Evolutionary conservation across 306 rosid species (phyloP).

Genomic region (Acacia confusa): DNA sequence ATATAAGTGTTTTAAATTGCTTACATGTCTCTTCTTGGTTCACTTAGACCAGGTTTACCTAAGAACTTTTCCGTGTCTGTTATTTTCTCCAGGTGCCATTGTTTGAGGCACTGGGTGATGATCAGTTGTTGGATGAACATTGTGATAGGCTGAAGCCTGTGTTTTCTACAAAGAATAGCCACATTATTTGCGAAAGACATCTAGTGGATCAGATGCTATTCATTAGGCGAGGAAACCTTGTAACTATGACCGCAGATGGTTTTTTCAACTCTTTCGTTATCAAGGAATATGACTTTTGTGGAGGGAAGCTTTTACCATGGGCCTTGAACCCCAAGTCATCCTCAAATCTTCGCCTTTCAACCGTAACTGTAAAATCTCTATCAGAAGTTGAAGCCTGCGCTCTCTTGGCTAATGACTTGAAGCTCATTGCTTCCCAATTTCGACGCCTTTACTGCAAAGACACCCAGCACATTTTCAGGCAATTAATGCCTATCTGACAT

Average conservation of each 20-base stretch:
- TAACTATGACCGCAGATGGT: background rate
- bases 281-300: conserved; percentile 41
- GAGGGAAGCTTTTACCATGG: conserved; percentile 37
- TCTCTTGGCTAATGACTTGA: background rate
- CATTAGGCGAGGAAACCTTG: background rate
- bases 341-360: background rate
- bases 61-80: background rate
- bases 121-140: background rate
- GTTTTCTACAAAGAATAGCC: background rate
- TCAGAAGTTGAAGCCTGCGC: background rate
- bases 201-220: conserved; percentile 22
- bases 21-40: background rate
- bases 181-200: background rate
- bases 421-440: background rate
- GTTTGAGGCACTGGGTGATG: background rate
- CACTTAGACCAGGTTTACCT: background rate
- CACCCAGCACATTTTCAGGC: too few species aligned
- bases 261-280: background rate
- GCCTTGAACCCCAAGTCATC: background rate
- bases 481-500: too few species aligned
- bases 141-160: background rate
- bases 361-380: background rate
- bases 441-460: background rate
- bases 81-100: background rate
- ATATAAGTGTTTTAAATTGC: too few species aligned